phyloP scores from a whole-genome alignment of 768 basidiomycete genomes.

The Erythrobasidium yunnanense region DNA sequence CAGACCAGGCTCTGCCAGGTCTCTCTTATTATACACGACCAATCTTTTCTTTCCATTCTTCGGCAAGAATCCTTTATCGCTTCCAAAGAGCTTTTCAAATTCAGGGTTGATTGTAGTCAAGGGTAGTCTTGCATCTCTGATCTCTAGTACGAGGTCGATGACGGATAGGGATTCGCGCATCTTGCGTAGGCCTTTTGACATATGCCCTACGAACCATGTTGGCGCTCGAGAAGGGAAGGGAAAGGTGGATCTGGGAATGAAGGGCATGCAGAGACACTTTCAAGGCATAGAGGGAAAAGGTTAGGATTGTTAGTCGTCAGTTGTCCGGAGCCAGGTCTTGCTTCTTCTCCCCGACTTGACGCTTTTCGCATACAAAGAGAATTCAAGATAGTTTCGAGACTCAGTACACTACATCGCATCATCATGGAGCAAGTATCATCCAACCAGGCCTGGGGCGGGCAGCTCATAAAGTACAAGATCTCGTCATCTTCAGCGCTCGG shows the following conservation, averaged over 20 bases:
- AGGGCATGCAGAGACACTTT: conserved; percentile 3
- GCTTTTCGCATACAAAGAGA: too few relatives aligned
- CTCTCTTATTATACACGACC: conserved; percentile 84
- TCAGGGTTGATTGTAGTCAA: conserved; percentile 84
- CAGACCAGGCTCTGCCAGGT: conserved; percentile 79
- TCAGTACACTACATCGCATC: conserved; percentile 27
- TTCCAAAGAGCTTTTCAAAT: conserved; percentile 54
- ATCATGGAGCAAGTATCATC: conserved; percentile 59
- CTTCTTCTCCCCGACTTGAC: too few relatives aligned
- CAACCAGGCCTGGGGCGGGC: conserved; percentile 70
- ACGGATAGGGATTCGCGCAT: conserved; percentile 45
- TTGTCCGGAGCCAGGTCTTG: too few relatives aligned
- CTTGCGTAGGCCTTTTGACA: conserved; percentile 34
- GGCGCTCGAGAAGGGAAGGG: conserved; percentile 25
- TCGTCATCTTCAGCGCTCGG: conserved; percentile 51
- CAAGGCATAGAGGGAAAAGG: too few relatives aligned
- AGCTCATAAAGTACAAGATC: conserved; percentile 71
- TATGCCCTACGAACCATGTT: conserved; percentile 34
- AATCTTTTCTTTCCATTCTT: conserved; percentile 62
- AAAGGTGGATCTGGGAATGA: conserved; percentile 22
- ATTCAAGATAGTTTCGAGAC: too few relatives aligned
- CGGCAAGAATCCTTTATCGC: conserved; percentile 38
- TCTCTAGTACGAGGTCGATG: conserved; percentile 85
- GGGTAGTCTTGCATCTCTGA: conserved; percentile 82
- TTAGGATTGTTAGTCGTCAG: too few relatives aligned